phyloP scores from a whole-genome alignment of 345 rosid genomes.

The Corchorus capsularis region DNA sequence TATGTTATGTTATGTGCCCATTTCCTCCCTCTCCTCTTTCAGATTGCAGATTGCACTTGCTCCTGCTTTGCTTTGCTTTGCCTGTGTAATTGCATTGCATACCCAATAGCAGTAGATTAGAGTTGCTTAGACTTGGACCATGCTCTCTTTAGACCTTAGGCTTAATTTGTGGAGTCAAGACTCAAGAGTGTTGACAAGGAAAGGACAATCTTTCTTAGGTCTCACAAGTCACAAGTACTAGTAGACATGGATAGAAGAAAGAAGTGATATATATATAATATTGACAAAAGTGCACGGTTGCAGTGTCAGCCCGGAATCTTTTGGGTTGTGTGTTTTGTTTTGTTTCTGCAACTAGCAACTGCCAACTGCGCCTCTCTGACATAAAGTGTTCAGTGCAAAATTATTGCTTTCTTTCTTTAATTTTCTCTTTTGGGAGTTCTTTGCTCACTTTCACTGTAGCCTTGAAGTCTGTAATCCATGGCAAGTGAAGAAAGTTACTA shows the following conservation, averaged over 20 bases:
- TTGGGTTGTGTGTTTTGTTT: conserved; percentile 24
- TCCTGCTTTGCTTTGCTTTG: too few relatives aligned
- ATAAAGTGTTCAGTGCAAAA: too few relatives aligned
- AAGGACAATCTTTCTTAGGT: not conserved
- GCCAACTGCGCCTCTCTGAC: not conserved
- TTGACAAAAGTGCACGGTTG: conserved; percentile 28
- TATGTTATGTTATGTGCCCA: too few relatives aligned
- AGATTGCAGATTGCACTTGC: too few relatives aligned
- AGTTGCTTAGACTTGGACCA: too few relatives aligned
- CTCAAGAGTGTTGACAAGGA: not conserved
- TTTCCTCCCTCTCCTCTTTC: not conserved
- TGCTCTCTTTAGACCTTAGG: not conserved
- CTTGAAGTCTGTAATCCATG: conserved; percentile 9
- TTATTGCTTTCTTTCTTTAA: not conserved
- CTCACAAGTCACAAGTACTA: conserved; percentile 8
- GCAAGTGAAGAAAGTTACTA: not conserved
- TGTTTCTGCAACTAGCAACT: not conserved
- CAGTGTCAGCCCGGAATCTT: conserved; percentile 30
- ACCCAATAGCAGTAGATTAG: too few relatives aligned
- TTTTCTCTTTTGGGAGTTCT: not conserved
- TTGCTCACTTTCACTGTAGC: not conserved
- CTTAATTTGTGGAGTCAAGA: not conserved
- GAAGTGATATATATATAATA: conserved; percentile 26
- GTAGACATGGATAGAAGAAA: too few relatives aligned
- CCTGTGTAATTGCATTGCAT: too few relatives aligned